Percentiles rank a stretch among this genome's conserved stretches.
Evolutionary conservation across 208 protist genomes (phyloP).

Genomic region (Leishmania tarentolae): DNA sequence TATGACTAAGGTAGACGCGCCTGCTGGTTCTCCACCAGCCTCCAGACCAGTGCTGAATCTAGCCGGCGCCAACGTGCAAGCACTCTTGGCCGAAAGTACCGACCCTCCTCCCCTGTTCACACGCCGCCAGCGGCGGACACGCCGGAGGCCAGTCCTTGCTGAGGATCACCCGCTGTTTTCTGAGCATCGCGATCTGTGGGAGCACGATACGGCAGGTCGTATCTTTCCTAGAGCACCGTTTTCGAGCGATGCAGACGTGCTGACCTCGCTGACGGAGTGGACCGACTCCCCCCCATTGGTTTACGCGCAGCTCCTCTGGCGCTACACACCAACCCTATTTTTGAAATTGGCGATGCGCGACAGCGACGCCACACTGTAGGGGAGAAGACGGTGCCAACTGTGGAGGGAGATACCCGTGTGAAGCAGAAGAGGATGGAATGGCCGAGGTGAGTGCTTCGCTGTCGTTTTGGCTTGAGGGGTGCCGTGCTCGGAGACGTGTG

Average conservation of each 20-base stretch:
- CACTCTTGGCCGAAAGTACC: conserved; percentile 43
- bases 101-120: conserved; percentile 59
- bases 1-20: background rate
- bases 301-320: conserved; percentile 81
- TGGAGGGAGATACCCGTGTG: background rate
- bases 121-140: conserved; percentile 51
- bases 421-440: conserved; percentile 8
- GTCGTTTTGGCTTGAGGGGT: background rate
- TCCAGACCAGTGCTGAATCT: conserved; percentile 36
- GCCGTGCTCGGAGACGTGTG: background rate
- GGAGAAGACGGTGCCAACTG: conserved; percentile 8
- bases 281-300: conserved; percentile 53
- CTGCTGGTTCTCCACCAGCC: background rate
- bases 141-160: conserved; percentile 40
- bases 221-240: conserved; percentile 63
- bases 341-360: conserved; percentile 27
- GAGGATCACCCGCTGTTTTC: conserved; percentile 61
- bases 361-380: background rate
- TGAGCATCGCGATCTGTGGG: conserved; percentile 61
- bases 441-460: background rate
- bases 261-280: conserved; percentile 74
- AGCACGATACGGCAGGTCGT: conserved; percentile 30
- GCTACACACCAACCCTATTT: conserved; percentile 60
- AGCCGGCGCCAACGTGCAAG: conserved; percentile 45
- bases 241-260: conserved; percentile 72